Conservation (phyloP, 495 filamentous ascomycete genomes). For the Niebla homalea region DNA sequence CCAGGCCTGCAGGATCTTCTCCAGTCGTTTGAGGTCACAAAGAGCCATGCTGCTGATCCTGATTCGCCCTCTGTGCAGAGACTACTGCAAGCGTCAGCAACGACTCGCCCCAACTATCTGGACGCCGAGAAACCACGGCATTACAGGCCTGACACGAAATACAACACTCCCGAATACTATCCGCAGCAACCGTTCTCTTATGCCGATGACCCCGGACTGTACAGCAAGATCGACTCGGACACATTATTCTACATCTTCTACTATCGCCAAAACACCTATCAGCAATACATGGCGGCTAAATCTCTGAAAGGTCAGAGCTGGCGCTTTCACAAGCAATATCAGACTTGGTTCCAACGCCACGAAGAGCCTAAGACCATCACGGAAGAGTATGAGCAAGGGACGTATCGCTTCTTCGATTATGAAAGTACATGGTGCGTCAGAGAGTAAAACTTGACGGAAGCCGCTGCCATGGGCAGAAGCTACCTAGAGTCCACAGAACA, state of each 20-base stretch:
- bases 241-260: constrained; percentile 99
- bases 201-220: constrained; percentile 80
- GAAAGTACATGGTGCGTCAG: constrained; percentile 82
- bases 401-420: constrained; percentile 98
- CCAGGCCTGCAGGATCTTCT: constrained; percentile 78
- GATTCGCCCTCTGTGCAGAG: constrained; percentile 52
- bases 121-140: constrained; percentile 73
- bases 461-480: not conserved
- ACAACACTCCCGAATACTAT: constrained; percentile 71
- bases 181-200: constrained; percentile 82
- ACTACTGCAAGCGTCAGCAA: constrained; percentile 58
- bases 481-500: too few relatives aligned
- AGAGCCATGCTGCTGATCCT: constrained; percentile 43
- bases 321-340: constrained; percentile 98
- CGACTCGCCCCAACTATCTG: constrained; percentile 53
- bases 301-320: constrained; percentile 93
- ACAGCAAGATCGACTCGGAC: constrained; percentile 79
- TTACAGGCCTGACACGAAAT: constrained; percentile 70
- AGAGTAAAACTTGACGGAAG: not conserved
- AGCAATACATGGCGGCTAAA: constrained; percentile 93
- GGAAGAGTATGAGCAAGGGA: constrained; percentile 96
- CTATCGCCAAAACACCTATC: constrained; percentile 90
- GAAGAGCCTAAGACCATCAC: constrained; percentile 98
- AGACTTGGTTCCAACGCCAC: constrained; percentile 98
- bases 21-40: constrained; percentile 77